phyloP scores from a whole-genome alignment of 2,329 filamentous ascomycete genomes.

The Bisporella sp. region DNA sequence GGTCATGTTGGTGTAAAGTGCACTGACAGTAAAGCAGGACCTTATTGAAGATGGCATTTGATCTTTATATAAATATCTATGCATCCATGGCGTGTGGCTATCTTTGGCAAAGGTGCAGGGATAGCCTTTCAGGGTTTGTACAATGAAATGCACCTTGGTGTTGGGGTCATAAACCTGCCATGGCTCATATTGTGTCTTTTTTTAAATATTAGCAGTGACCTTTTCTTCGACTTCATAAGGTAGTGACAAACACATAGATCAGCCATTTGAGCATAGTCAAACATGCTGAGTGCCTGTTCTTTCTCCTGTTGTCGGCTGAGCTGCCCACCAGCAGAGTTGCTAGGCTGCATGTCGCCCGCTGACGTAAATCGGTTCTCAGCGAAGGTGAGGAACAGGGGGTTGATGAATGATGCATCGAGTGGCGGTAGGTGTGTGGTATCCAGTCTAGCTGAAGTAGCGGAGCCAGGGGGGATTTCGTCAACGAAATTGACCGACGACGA shows the following conservation, averaged over 20 bases:
- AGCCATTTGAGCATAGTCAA: conserved; percentile 16
- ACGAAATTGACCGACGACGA: conserved; percentile 1
- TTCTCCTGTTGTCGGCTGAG: conserved; percentile 4
- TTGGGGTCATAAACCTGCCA: conserved; percentile 26
- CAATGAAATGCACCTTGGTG: conserved; percentile 20
- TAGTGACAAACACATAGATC: conserved; percentile 14
- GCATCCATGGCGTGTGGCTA: conserved; percentile 26
- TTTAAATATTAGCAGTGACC: conserved; percentile 6
- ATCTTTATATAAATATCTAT: conserved; percentile 23
- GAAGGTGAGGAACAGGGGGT: conserved; percentile 1
- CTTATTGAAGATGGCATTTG: conserved; percentile 24
- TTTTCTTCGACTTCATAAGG: background rate
- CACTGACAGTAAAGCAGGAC: conserved; percentile 25
- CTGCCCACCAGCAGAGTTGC: background rate
- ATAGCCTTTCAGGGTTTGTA: conserved; percentile 22
- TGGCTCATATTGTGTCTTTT: conserved; percentile 17
- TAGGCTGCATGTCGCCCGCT: conserved; percentile 4
- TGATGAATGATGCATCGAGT: conserved; percentile 2
- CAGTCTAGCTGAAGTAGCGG: background rate
- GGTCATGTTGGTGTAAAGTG: conserved; percentile 27
- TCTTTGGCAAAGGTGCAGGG: conserved; percentile 18
- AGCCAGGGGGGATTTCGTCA: conserved; percentile 2
- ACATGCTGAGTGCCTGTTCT: conserved; percentile 7
- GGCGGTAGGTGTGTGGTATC: conserved; percentile 1
- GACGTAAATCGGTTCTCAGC: conserved; percentile 5